Percentiles rank a stretch among this genome's conserved stretches.
Conservation (phyloP, 208 protist genomes). For the Trypanosoma rangeli region DNA sequence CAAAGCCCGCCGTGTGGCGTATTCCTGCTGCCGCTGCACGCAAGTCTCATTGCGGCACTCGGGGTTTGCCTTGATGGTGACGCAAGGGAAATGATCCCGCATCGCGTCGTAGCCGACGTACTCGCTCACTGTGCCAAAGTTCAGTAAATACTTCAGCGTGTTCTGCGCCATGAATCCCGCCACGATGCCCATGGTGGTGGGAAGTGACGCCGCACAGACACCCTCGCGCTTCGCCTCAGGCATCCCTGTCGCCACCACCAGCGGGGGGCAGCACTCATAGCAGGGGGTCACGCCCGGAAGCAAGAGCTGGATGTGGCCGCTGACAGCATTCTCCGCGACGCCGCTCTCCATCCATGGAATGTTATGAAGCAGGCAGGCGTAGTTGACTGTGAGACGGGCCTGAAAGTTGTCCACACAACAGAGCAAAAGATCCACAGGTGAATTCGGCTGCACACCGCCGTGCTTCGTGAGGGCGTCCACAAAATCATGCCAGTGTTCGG, state of each 20-base stretch:
- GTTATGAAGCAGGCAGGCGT: constrained; percentile 87
- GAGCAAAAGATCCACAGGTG: constrained; percentile 90
- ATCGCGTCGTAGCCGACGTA: constrained; percentile 97
- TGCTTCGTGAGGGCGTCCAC: constrained; percentile 48
- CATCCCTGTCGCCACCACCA: constrained; percentile 92
- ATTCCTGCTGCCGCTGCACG: constrained; percentile 67
- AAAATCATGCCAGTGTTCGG: constrained; percentile 92
- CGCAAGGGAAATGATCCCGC: constrained; percentile 93
- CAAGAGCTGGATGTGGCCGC: constrained; percentile 97
- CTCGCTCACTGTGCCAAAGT: constrained; percentile 92
- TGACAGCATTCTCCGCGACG: constrained; percentile 96
- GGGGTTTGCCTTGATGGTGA: constrained; percentile 91
- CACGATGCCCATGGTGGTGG: constrained; percentile 97
- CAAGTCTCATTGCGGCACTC: constrained; percentile 83
- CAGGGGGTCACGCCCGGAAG: constrained; percentile 90
- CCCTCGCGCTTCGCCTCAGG: constrained; percentile 94
- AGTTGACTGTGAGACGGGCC: constrained; percentile 95
- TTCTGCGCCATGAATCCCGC: constrained; percentile 96
- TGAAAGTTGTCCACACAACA: constrained; percentile 98
- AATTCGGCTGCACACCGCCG: constrained; percentile 42
- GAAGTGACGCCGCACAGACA: constrained; percentile 97
- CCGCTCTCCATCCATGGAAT: constrained; percentile 96
- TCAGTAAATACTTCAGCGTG: constrained; percentile 93
- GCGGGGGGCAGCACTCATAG: constrained; percentile 93
- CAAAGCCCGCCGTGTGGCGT: constrained; percentile 35